Evolutionary conservation across 306 rosid genomes (phyloP).

Genomic region (Dryas alaskensis): DNA sequence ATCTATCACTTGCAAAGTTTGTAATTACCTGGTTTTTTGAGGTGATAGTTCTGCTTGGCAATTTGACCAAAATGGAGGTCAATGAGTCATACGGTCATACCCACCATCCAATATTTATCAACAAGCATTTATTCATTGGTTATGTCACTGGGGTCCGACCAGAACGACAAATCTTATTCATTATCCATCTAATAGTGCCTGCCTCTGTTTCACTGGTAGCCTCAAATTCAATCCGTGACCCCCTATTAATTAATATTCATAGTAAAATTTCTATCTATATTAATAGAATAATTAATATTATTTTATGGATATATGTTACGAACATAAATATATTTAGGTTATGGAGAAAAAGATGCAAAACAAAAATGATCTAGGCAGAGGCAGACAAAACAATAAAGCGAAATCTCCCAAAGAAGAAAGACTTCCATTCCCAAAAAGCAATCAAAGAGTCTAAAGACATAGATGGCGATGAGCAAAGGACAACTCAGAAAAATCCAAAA

Average conservation of each 20-base stretch:
- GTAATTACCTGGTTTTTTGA: background rate
- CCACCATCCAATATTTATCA: conserved; percentile 36
- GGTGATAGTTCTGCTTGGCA: background rate
- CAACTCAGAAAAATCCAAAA: conserved; percentile 12
- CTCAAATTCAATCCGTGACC: conserved; percentile 7
- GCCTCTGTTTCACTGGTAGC: background rate
- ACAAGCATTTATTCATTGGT: conserved; percentile 17
- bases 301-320: background rate
- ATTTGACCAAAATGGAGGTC: conserved; percentile 26
- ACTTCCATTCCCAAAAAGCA: conserved; percentile 21
- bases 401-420: conserved; percentile 25
- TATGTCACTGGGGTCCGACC: conserved; percentile 30
- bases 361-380: background rate
- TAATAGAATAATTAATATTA: background rate
- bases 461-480: conserved; percentile 28
- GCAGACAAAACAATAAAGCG: conserved; percentile 7
- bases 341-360: background rate
- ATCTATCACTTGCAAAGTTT: background rate
- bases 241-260: background rate
- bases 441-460: conserved; percentile 8
- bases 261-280: too few species aligned
- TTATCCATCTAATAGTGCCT: conserved; percentile 8
- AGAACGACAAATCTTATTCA: conserved; percentile 2
- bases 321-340: conserved; percentile 7
- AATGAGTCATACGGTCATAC: conserved; percentile 30